Conservation (phyloP, 2,329 filamentous ascomycete species). For the Blastomyces silverae region DNA sequence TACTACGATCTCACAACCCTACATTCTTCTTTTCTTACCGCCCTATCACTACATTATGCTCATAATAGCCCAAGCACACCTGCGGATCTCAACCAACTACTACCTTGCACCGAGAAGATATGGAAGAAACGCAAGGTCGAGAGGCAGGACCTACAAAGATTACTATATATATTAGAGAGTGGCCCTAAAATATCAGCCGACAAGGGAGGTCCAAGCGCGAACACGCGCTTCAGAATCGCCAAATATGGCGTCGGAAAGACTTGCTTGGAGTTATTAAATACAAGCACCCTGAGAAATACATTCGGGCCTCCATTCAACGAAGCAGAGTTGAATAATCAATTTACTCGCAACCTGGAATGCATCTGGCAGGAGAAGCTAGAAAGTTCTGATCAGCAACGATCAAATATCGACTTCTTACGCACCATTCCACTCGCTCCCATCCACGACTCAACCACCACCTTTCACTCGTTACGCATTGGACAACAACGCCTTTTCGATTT, state of each 20-base stretch:
- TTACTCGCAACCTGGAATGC: constrained; percentile 44
- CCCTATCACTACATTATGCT: constrained; percentile 60
- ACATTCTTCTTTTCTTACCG: constrained; percentile 61
- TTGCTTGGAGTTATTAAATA: constrained; percentile 31
- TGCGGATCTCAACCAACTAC: constrained; percentile 56
- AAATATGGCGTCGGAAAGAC: constrained; percentile 38
- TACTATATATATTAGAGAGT: constrained; percentile 50
- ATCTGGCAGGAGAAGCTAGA: constrained; percentile 41
- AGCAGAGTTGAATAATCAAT: constrained; percentile 44
- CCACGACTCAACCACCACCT: constrained; percentile 34
- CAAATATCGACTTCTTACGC: constrained; percentile 30
- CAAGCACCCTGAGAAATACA: constrained; percentile 13
- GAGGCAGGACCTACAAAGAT: constrained; percentile 58
- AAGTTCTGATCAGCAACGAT: constrained; percentile 28
- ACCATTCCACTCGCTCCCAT: constrained; percentile 32
- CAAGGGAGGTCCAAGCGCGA: background rate
- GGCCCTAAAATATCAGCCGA: constrained; percentile 9
- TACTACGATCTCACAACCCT: constrained; percentile 54
- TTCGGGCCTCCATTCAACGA: constrained; percentile 36
- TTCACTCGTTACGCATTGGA: constrained; percentile 35
- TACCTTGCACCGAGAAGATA: constrained; percentile 56
- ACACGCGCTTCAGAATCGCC: constrained; percentile 33
- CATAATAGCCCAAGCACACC: constrained; percentile 60
- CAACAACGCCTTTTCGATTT: constrained; percentile 39
- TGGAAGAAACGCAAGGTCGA: constrained; percentile 67